Evolutionary conservation across 495 filamentous ascomycete species (phyloP), one percentile per base, ranked within the genome.

Genomic region (Paragyromitra xinjiangensis): DNA sequence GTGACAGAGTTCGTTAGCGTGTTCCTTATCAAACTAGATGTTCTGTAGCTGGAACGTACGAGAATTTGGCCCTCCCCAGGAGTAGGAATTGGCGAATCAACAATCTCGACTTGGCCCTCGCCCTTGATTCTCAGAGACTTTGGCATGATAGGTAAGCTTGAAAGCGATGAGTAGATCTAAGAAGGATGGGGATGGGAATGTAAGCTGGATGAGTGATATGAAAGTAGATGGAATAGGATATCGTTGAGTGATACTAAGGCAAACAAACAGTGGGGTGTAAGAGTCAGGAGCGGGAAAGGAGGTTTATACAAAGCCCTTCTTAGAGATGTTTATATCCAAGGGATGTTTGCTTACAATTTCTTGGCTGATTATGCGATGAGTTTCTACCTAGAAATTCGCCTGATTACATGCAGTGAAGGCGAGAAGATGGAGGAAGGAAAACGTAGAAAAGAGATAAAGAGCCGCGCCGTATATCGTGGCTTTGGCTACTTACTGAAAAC

Each of bases 81-180:
- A 16, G 55, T 70, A 2, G 56, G 68, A 39, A 51, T 40, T 34
- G 68, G 68, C 19, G 24, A 29, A 59, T 71, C 68, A 45, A 50
- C 68, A 16, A 62, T 62, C 53, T 70, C 55, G 11, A 71, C 44
- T n/a, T 62, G 26, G 5, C 68, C 56, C 42, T 26, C 26, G 44
- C 55, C 68, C n/a, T 71, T 71, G 44, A 16, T 50, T 26, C 55
- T 51, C 6, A 51, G 56, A 62, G 42, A 34, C 68, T 71, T 71
- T 1, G 56, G 56, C 68, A 63, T 63, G 2, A 39, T 62, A n/a
- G 22, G 8, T 9, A 16, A n/a, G 16, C 29, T 44, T 44, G n/a
- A 11, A 9, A 42, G 22, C 4, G 34, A 44, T 44, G n/a, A 2
- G 42, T 44, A 5, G 26, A 14, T 42, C 5, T 7, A 1, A n/a